phyloP scores from a whole-genome alignment of 805 yeast species.

The Candida coquimbonensis region DNA sequence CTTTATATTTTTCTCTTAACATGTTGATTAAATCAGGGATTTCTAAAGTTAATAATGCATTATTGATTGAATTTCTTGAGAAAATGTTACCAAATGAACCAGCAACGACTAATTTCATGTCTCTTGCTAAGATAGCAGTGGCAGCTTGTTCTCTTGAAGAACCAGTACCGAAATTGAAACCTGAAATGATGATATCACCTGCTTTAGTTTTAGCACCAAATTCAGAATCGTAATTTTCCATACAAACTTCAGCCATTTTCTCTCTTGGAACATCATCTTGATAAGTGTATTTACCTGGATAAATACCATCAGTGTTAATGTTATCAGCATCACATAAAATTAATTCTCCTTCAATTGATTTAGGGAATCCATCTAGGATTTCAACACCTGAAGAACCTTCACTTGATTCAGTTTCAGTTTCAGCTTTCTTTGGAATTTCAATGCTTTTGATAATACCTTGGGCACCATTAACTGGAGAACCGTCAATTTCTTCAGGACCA shows the following conservation, averaged over 20 bases:
- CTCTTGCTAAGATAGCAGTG: constrained; percentile 92
- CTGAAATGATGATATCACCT: constrained; percentile 86
- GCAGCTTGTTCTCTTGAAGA: constrained; percentile 99
- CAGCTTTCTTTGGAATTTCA: constrained; percentile 24
- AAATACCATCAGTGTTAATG: constrained; percentile 96
- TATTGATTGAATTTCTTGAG: constrained; percentile 92
- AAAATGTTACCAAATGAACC: constrained; percentile 98
- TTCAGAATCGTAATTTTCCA: constrained; percentile 96
- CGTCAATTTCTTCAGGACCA: constrained; percentile 79
- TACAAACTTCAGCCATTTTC: constrained; percentile 97
- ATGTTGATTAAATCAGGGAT: constrained; percentile 79
- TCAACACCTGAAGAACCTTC: constrained; percentile 43
- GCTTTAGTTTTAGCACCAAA: constrained; percentile 75
- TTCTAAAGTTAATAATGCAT: constrained; percentile 89
- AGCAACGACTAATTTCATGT: constrained; percentile 85
- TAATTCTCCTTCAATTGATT: constrained; percentile 80
- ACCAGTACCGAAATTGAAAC: constrained; percentile 97
- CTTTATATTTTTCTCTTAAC: constrained; percentile 62
- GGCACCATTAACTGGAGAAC: constrained; percentile 43
- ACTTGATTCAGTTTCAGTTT: constrained; percentile 20
- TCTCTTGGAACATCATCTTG: constrained; percentile 95
- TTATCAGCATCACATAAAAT: constrained; percentile 95
- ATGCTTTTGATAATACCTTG: constrained; percentile 40
- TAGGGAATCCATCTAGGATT: constrained; percentile 87
- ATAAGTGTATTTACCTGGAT: constrained; percentile 98